Base-by-base conservation (phyloP, 106 monocot species). In the Dioscorea dumetorum region DNA sequence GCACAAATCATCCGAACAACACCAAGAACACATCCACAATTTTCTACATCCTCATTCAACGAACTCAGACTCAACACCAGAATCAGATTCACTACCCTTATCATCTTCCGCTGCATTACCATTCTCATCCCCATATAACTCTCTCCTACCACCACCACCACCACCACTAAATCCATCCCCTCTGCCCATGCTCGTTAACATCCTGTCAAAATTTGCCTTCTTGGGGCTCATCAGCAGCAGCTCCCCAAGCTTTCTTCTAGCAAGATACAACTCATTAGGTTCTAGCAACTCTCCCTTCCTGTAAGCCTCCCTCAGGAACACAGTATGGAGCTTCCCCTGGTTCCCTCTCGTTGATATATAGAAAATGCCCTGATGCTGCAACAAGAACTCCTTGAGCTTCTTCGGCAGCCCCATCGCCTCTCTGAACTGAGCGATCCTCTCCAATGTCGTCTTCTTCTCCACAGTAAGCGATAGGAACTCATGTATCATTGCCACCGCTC, bases 291-390 rank as follows among this genome's bases (percentile, higher is more conserved):
- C 87, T 52, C 97, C 92, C 64, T 83, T 92, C 31, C 57, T 63
- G 34, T 99, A 99, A 12, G 80, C 87, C 80, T 97, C 95, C 58
- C 97, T 73, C 61, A 89, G 61, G 71, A 91, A 97, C 62, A 91
- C 85, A 0, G 88, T 91, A 66, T 95, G 94, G 56, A 99, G 63
- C 80, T 90, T 92, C 53, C 97, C 92, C 74, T 85, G 84, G 60
- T 99, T 93, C 50, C 97, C 97, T 64, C 92, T 80, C 0, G 97
- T 99, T 20, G 92, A 99, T 11, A 99, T 70, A 64, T 99, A 99
- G 72, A 92, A 99, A 4, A 99, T 85, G 19, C 97, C 97, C 82
- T 99, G 97, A 73, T 99, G 89, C 68, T 77, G 77, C 70, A 99
- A 76, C 64, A 99, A 57, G 61, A 99, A 99, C 77, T 87, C 97